phyloP scores from a whole-genome alignment of 2,329 filamentous ascomycete species.

The Calcarisporium arbuscula region DNA sequence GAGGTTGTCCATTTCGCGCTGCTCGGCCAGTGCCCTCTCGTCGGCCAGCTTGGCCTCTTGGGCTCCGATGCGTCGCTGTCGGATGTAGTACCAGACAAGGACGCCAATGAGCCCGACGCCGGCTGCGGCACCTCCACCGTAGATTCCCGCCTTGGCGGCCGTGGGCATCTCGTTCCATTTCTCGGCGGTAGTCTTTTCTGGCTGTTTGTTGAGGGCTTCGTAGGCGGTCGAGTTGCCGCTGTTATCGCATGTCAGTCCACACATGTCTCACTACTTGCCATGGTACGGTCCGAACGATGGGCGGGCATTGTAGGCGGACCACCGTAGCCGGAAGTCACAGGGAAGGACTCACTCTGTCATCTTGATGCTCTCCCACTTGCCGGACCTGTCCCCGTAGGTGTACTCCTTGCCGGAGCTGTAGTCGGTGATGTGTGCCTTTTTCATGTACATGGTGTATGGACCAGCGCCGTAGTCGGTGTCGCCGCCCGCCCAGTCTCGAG shows the following conservation, averaged over 20 bases:
- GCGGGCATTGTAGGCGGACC: too few species aligned
- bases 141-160: conserved; percentile 46
- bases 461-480: conserved; percentile 57
- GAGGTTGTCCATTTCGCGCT: conserved; percentile 44
- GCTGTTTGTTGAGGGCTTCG: conserved; percentile 33
- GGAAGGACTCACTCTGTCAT: conserved; percentile 38
- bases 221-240: conserved; percentile 53
- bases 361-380: conserved; percentile 59
- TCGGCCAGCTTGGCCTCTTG: conserved; percentile 42
- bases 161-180: conserved; percentile 49
- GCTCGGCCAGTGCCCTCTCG: conserved; percentile 39
- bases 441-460: conserved; percentile 70
- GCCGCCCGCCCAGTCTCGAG: conserved; percentile 65
- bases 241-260: conserved; percentile 15
- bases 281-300: too few species aligned
- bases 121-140: conserved; percentile 37
- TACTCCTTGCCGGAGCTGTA: conserved; percentile 61
- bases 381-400: conserved; percentile 54
- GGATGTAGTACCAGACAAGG: conserved; percentile 47
- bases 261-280: too few species aligned
- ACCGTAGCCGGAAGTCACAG: background rate
- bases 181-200: conserved; percentile 38
- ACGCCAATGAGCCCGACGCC: conserved; percentile 35
- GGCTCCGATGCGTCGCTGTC: conserved; percentile 46
- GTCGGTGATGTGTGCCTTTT: conserved; percentile 50